Conservation (phyloP, 2,329 filamentous ascomycete species). For the Penicillium sp. region DNA sequence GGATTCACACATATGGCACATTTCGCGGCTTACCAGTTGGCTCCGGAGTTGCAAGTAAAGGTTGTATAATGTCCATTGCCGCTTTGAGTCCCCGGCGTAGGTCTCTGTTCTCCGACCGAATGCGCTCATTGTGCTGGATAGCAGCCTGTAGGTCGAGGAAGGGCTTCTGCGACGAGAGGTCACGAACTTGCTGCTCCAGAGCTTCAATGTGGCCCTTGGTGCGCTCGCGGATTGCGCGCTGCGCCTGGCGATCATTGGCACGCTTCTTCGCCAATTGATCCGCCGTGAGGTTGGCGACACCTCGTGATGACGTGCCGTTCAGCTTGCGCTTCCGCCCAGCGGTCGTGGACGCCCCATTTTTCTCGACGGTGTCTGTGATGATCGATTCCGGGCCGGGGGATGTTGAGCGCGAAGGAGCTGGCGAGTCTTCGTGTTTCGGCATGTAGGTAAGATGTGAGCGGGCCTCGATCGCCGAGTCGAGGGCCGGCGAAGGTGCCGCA, state of each 20-base stretch:
- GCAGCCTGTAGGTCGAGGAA: slow-evolving; percentile 79
- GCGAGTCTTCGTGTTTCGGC: slow-evolving; percentile 27
- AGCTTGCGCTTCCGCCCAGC: slow-evolving; percentile 45
- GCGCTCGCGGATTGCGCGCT: slow-evolving; percentile 78
- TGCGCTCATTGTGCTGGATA: slow-evolving; percentile 70
- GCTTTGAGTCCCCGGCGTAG: slow-evolving; percentile 67
- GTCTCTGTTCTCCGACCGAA: slow-evolving; percentile 76
- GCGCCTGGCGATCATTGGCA: slow-evolving; percentile 85
- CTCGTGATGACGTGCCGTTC: slow-evolving; percentile 55
- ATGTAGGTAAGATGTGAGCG: slow-evolving; percentile 10
- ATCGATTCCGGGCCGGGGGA: slow-evolving; percentile 25
- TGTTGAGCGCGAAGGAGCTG: slow-evolving; percentile 24
- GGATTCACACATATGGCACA: neutral
- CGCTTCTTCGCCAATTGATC: slow-evolving; percentile 87
- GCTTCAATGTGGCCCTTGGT: slow-evolving; percentile 76
- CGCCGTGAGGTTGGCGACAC: slow-evolving; percentile 81
- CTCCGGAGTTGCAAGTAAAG: slow-evolving; percentile 41
- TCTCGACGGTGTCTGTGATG: slow-evolving; percentile 14
- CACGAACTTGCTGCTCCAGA: slow-evolving; percentile 69
- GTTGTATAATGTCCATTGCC: slow-evolving; percentile 57
- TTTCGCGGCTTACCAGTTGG: slow-evolving; percentile 41
- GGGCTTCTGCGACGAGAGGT: slow-evolving; percentile 75
- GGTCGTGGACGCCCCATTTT: slow-evolving; percentile 16
- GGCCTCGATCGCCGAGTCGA: slow-evolving; percentile 17
- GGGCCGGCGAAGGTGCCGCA: slow-evolving; percentile 26